Evolutionary conservation across 2,329 filamentous ascomycete species (phyloP), one percentile per base, ranked within the genome.

Genomic region (Clathrospora elynae): DNA sequence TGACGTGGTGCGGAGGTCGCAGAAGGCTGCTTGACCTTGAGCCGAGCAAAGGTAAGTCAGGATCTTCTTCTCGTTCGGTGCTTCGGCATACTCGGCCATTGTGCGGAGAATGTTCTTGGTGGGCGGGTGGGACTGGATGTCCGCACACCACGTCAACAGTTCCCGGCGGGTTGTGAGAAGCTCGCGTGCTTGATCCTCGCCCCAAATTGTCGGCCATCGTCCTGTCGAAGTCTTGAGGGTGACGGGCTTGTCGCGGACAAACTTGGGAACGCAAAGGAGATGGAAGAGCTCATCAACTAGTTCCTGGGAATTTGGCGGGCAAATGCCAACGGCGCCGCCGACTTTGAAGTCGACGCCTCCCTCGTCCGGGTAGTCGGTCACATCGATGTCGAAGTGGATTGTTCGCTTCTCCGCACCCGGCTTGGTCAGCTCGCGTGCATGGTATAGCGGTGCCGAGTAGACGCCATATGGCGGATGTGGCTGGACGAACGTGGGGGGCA

Each of bases 181-280:
- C 66, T 93, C 86, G 42, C 93, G 83, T 5, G 91, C 73, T 70
- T 88, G 74, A 13, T 97, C 92, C 2, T 95, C 89, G 28, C 92
- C 93, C 93, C 93, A 99, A 35, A 99, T 95, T 0, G 93, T 99
- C 3, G 93, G 93, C 92, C 92, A 99, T 35, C 93, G 82, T 22
- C 92, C 92, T 48, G 79, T 82, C 23, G 80, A 83, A 0, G 93
- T 97, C 68, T 84, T 85, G 57, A 97, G 74, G 12, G 87, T 76
- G 12, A 96, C 80, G 10, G 87, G 86, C 76, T 89, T 93, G 73
- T 95, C 88, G 19, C 93, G 86, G 47, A 93, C 78, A 64, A 86
- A 88, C 24, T 83, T 86, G 3, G 91, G 91, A 14, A 97, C 80
- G 58, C 88, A 79, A 12, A 99, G 82, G 16, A 86, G 76, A 62